Percentiles rank a stretch among this genome's conserved stretches.
Conservation (phyloP, 108 stramenopile species). For the Chaetoceros muelleri region DNA sequence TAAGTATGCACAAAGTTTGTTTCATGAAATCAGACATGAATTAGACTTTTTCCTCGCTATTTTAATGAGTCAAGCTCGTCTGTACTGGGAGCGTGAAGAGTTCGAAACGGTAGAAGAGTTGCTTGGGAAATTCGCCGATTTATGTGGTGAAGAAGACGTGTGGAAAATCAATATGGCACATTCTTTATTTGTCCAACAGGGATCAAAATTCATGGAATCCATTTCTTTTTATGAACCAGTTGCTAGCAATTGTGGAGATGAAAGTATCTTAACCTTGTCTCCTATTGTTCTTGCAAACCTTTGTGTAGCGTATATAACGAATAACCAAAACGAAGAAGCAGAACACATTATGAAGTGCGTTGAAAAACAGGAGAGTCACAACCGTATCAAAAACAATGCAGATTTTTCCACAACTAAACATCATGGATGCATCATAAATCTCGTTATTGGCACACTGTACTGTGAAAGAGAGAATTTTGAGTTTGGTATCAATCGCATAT, state of each 20-base stretch:
- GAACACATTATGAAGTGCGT: conserved; percentile 74
- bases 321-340: conserved; percentile 72
- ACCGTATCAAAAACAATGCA: conserved; percentile 16
- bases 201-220: conserved; percentile 63
- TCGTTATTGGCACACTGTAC: conserved; percentile 86
- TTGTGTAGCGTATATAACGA: conserved; percentile 83
- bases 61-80: conserved; percentile 69
- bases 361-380: conserved; percentile 62
- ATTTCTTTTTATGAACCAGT: conserved; percentile 77
- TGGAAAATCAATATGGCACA: conserved; percentile 84
- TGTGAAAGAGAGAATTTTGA: conserved; percentile 79
- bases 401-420: conserved; percentile 6
- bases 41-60: conserved; percentile 57
- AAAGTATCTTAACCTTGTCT: conserved; percentile 51
- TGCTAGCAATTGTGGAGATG: conserved; percentile 21
- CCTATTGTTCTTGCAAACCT: conserved; percentile 85
- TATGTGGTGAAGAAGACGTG: conserved; percentile 60
- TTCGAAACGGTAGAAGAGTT: conserved; percentile 69
- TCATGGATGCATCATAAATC: conserved; percentile 84
- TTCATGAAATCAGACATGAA: conserved; percentile 12
- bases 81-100: conserved; percentile 84
- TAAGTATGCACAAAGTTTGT: conserved; percentile 27
- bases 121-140: conserved; percentile 64
- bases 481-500: conserved; percentile 73
- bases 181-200: conserved; percentile 69